Evolutionary conservation across 2,329 filamentous ascomycete species (phyloP), one percentile per base, ranked within the genome.

Genomic region (Blastomyces parvus): DNA sequence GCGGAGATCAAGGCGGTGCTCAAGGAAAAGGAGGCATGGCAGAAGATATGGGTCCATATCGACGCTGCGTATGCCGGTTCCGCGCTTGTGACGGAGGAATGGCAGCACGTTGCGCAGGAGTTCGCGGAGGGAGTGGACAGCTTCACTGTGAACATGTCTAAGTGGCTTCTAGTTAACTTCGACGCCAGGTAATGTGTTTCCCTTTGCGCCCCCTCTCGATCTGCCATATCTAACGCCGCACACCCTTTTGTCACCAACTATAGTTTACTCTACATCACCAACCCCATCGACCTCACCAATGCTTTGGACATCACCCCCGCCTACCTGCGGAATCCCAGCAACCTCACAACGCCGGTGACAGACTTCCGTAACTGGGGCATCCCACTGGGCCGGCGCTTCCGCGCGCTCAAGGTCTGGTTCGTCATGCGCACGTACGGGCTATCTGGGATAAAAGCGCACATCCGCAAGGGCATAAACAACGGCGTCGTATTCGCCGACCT

Each of bases 301-400:
- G 89, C 91, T 0, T 83, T 96, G 52, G 87, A 85, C 71, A 88
- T 94, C 72, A 88, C 88, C 19, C 90, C 90, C 0, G 83, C 88
- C 4, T 97, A 96, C 78, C 84, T 97, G 36, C 83, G 86, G 67
- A 97, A 97, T 76, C 79, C 85, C 3, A 91, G 87, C 78, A 89
- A 88, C 3, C 90, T 94, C 69, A 84, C 83, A 46, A 91, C 91
- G 0, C 82, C 93, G 1, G 93, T 97, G 0, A 96, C 91, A 30
- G 93, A 97, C 76, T 97, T 96, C 79, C 86, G 93, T 57, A 92
- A 97, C 80, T 97, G 93, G 93, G 91, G 96, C 78, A 95, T 97
- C 70, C 91, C 93, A 0, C 86, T 97, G 0, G 93, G 93, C 9
- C 83, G 93, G 2, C 83, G 93, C 19, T 97, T 97, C 82, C 84